Evolutionary conservation across 2,329 filamentous ascomycete species (phyloP), one percentile per base, ranked within the genome.

Genomic region (Diaporthe helianthi): DNA sequence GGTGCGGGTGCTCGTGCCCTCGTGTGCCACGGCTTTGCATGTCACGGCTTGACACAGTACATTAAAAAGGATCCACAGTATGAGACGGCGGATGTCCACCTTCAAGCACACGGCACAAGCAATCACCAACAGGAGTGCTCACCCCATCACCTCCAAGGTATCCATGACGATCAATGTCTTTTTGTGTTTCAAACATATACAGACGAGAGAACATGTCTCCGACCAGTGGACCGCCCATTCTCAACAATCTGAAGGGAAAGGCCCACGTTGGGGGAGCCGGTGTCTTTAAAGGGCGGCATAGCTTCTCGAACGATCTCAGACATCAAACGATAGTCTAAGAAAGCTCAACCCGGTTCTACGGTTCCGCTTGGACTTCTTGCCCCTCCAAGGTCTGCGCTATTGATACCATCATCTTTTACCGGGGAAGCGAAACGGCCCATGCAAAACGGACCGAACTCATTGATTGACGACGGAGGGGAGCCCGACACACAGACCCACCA

Each of bases 401-500:
- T 63, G 58, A 63, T 44, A 17, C 58, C 49, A 63, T 63, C 41
- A 36, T 63, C 29, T 10, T 47, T 17, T 47, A 26, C 24, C 5
- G 22, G 26, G 58, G 12, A 33, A 47, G 38, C 2, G 33, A 49
- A 49, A 65, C 33, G 63, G 33, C 36, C 33, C 46, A 17, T 12
- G 49, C 36, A 17, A 46, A 55, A 38, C 41, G n/a, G 44, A 51
- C 22, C n/a, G 58, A 19, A 46, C 17, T 31, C 22, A 38, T 19
- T 13, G 29, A 29, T 6, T 36, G 38, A n/a, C 44, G 44, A 36
- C 44, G 26, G 51, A 67, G 41, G 53, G 52, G 44, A 67, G 29
- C 17, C 64, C 58, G 53, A 55, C 64, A 67, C 64, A 55, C 64
- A 55, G 64, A 58, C 52, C 65, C 33, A 41, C 51, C 41, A 17